These are phyloP conservation scores for Conticribra weissflogii DNA, from an alignment of 108 stramenopile species.

Conservation along the genomic window DNA sequence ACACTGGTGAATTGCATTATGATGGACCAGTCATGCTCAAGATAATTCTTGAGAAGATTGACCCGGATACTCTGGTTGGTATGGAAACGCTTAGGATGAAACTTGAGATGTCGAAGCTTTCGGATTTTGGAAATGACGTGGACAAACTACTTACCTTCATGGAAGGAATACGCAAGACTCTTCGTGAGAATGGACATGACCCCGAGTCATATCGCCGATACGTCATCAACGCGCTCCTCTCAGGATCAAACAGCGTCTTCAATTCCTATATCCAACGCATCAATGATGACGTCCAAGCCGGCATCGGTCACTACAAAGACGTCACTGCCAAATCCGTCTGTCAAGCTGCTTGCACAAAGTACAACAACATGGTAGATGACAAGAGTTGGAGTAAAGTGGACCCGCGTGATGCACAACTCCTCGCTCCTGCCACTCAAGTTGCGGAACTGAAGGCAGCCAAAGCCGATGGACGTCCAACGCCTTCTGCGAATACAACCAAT, in stretches of 20 bases:
- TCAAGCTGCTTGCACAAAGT: background rate
- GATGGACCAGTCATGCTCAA: conserved; percentile 3
- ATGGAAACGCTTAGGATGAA: background rate
- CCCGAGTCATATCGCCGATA: conserved; percentile 3
- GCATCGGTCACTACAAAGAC: background rate
- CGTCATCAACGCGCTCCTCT: background rate
- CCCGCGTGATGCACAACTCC: conserved; percentile 1
- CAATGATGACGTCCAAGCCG: background rate
- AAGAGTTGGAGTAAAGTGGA: conserved; percentile 4
- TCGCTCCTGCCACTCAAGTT: background rate
- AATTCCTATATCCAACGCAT: background rate
- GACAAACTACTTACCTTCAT: background rate
- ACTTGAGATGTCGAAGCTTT: background rate
- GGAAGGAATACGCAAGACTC: background rate
- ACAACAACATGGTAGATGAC: background rate
- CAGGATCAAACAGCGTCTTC: conserved; percentile 4
- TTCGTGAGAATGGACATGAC: background rate
- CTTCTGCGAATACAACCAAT: background rate
- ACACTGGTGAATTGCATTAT: background rate
- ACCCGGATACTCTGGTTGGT: background rate
- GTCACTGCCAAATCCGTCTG: background rate
- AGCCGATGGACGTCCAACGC: too few relatives aligned
- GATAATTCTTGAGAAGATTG: background rate
- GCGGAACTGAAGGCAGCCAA: background rate
- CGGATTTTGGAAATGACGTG: background rate